Base-by-base conservation (phyloP, 108 stramenopile genomes). In the Bacterosira constricta region DNA sequence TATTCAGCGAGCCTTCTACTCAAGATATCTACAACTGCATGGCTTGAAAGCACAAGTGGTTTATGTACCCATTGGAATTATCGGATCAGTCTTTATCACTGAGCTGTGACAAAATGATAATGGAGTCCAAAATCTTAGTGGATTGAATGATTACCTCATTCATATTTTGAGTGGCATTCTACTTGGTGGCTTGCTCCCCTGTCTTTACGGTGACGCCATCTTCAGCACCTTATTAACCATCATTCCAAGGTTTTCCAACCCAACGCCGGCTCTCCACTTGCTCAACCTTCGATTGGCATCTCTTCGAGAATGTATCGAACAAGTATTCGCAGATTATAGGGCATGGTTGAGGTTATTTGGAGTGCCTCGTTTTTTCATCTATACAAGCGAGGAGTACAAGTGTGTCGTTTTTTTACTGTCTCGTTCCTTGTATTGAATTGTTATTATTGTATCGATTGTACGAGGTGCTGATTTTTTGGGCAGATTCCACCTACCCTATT, bases 1-100 rank as follows among this genome's bases (percentile, higher is more conserved):
- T 47, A 42, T 74, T 13, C 66, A 80, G n/a, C 20, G 72, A 27
- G 41, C 73, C 2, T 69, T 70, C 42, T 75, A 75, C 21, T 75
- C 64, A 37, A 51, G 69, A 3, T 75, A 81, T 38, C 34, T 73
- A 0, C 13, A 6, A 0, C 0, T 3, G 35, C 72, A 73, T 26
- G 71, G 79, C 8, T 42, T 80, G n/a, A 62, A 62, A 20, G 60
- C 38, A 8, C 60, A 62, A 41, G 38, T 41, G 10, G 35, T 62
- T 26, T 34, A 26, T 66, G 15, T 66, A 4, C 65, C 65, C 2
- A 66, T 51, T 52, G 65, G 65, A 25, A 34, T 66, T 27, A 31
- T 66, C 27, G 50, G 65, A 4, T 51, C 47, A 6, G 50, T 66
- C 18, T 66, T 52, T 23, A 52, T 66, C 30, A n/a, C 49, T 1